A percentile compares a stretch with the other conserved stretches of the same genome.
Conservation (phyloP, 495 filamentous ascomycete genomes). For the Penicillium odoratum region DNA sequence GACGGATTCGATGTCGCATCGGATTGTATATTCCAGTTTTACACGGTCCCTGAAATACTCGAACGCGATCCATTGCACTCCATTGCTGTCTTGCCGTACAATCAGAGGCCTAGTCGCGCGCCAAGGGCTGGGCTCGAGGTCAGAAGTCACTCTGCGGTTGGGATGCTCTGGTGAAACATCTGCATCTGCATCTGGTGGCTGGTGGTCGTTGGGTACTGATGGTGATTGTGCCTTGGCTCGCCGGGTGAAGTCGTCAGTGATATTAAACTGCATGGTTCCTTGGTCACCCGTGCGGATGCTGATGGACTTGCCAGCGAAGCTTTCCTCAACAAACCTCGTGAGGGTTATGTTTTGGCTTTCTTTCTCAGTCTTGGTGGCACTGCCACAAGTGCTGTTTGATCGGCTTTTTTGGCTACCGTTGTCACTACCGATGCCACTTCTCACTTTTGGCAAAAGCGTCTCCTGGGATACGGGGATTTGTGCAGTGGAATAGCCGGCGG, state of each 20-base stretch:
- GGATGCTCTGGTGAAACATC: too few species aligned
- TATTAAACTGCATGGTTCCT: constrained; percentile 41
- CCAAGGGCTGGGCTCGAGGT: constrained; percentile 68
- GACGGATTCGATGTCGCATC: constrained; percentile 96
- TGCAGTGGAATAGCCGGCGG: constrained; percentile 26
- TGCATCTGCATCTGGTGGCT: too few species aligned
- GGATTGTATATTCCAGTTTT: constrained; percentile 99
- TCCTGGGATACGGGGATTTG: constrained; percentile 37
- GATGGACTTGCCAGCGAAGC: constrained; percentile 41
- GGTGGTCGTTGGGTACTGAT: too few species aligned
- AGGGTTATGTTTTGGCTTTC: constrained; percentile 44
- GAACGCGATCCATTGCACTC: constrained; percentile 98
- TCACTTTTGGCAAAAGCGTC: constrained; percentile 32
- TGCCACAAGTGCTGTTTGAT: constrained; percentile 47
- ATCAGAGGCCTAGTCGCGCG: constrained; percentile 96
- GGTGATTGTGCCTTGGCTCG: constrained; percentile 36
- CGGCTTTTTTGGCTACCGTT: constrained; percentile 48
- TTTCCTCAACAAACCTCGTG: constrained; percentile 36
- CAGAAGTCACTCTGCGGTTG: constrained; percentile 18
- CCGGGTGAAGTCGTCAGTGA: constrained; percentile 28
- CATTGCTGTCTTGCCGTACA: constrained; percentile 92
- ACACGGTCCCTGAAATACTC: constrained; percentile 97
- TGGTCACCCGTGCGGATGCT: constrained; percentile 42
- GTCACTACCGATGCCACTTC: constrained; percentile 38
- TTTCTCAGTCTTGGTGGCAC: constrained; percentile 33